Base-by-base conservation (phyloP, 2,329 filamentous ascomycete species). In the Niveomyces coronatus region DNA sequence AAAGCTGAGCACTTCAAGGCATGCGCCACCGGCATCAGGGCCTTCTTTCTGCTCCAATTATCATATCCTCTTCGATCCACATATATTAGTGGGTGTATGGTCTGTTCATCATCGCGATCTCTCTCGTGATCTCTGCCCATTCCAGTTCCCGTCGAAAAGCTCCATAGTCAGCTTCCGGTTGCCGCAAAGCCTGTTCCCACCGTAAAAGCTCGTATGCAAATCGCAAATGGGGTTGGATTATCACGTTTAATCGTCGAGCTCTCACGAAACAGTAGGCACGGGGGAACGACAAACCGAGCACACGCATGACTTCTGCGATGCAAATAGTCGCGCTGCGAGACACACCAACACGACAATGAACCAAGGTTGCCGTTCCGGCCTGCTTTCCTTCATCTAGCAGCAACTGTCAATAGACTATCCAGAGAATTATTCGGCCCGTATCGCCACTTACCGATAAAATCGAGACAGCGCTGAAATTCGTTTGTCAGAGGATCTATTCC, bases 271-370 rank as follows among this genome's bases (percentile, higher is more conserved):
- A 96, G 60, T 98, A 98, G 42, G 91, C 91, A 39, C 85, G 75
- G 10, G 91, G 87, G 50, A 96, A 89, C 1, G 86, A 91, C 47
- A 95, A 64, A 16, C 76, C 70, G 49, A 86, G 61, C 18, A 81
- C 70, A 24, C 81, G 79, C 91, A 98, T 98, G 24, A 96, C 86
- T 60, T 96, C 88, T n/a, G 91, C 91, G 52, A 98, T 98, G 57
- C 91, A 96, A 44, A 98, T 95, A 2, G 89, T 98, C 10, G 91
- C 91, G 45, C 86, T 94, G 36, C 91, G 77, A 35, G 88, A 95
- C 39, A 98, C 91, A 33, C 91, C 91, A 7, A 98, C 91, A 14
- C 91, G 82, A 57, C 91, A 98, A 57, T 98, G 91, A 13, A 98
- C 91, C 40, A 98, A 70, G 0, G 91, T 96, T 17, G 89, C 86